Evolutionary conservation across 345 rosid genomes (phyloP), one percentile per base, ranked within the genome.

Genomic region (Eucalyptus sideroxylon): DNA sequence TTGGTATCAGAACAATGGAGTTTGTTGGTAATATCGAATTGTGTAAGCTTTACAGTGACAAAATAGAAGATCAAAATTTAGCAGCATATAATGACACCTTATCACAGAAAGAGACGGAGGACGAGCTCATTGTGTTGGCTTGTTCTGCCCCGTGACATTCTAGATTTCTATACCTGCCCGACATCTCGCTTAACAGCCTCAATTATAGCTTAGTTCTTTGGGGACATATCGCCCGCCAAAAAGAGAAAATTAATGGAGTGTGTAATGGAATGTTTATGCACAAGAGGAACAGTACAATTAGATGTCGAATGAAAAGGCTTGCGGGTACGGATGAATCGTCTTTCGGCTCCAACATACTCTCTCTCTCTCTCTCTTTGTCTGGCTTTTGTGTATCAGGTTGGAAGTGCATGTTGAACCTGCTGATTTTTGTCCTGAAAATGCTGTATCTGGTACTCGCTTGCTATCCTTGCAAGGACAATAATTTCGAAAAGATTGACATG

Each of bases 101-200:
- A 14, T 59, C 62, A 59, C 86, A 67, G 26, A 42, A 26, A 88
- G 42, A 50, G 60, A 34, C 49, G 12, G 30, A 34, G n/a, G 62
- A 40, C 31, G 69, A 87, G 34, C 14, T 27, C 47, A 11, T 31
- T 7, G 21, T 23, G 40, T 14, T 50, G 89, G 90, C 89, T 88
- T 72, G 77, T 88, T 87, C 5, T 65, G 88, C 59, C 91, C 88
- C 91, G 92, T 88, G 92, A 92, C 88, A 77, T 77, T 77, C 85
- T 26, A 11, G 85, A 77, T 23, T 77, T 21, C 47, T 40, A 26
- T 24, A 77, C 47, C 85, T 40, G 85, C 27, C 23, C 30, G 30
- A 77, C 88, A 19, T 67, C 45, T 16, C 21, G 55, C 16, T 88
- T 44, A 10, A 69, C 51, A 5, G 47, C 42, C 7, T 26, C 85